Percentiles rank a stretch among this genome's conserved stretches.
These are phyloP conservation scores for Vaccinium corymbosum DNA, from an alignment of 148 eudicot genomes.

Conservation along the genomic window DNA sequence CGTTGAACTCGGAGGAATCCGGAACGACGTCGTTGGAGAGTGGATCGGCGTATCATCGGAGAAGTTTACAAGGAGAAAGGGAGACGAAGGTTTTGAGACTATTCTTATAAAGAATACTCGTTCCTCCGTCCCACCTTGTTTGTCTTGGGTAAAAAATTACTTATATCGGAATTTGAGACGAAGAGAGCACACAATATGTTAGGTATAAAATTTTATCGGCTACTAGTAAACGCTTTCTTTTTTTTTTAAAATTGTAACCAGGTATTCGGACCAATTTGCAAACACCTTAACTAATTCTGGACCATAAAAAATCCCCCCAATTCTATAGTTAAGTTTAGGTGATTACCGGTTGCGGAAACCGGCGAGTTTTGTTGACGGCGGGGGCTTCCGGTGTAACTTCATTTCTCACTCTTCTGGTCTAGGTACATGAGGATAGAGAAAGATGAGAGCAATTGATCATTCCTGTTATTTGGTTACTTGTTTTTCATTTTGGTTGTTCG, in stretches of 20 bases:
- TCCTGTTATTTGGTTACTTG: not conserved
- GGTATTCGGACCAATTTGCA: too few species aligned
- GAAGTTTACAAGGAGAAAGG: constrained; percentile 7
- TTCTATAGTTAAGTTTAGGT: not conserved
- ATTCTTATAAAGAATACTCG: constrained; percentile 16
- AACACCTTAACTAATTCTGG: too few species aligned
- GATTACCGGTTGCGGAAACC: not conserved
- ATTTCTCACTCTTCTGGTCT: not conserved
- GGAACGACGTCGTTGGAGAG: constrained; percentile 50
- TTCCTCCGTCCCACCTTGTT: too few species aligned
- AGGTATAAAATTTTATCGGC: not conserved
- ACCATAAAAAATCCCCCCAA: too few species aligned
- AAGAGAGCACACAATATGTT: not conserved
- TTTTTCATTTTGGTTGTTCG: not conserved
- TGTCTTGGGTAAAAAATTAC: too few species aligned
- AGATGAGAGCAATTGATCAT: not conserved
- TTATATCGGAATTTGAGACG: too few species aligned
- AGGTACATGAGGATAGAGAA: not conserved
- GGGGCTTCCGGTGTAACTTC: not conserved
- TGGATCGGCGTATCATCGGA: constrained; percentile 7
- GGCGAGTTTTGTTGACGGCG: not conserved
- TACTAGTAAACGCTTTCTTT: not conserved
- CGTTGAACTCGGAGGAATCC: constrained; percentile 35
- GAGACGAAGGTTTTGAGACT: constrained; percentile 33
- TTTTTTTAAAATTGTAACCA: not conserved